Conservation (phyloP, 495 filamentous ascomycete genomes). For the Penicillium flavigenum region DNA sequence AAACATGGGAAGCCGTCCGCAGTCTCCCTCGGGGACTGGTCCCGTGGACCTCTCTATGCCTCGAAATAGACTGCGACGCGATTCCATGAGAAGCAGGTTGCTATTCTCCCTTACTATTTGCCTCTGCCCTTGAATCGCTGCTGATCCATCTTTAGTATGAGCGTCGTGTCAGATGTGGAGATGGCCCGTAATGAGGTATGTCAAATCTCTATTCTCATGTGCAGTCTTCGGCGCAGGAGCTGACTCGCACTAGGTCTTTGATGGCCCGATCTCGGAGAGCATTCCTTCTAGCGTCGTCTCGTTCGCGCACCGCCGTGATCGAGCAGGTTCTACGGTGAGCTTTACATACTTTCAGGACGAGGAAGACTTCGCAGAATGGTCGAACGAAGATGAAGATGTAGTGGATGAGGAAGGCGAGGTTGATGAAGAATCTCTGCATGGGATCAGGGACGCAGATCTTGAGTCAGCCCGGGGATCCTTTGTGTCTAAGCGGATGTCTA, state of each 20-base stretch:
- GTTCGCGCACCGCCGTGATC: constrained; percentile 74
- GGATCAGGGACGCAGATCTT: constrained; percentile 30
- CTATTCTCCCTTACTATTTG: neutral
- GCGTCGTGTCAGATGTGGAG: constrained; percentile 92
- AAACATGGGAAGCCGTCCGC: constrained; percentile 28
- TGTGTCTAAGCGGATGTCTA: constrained; percentile 55
- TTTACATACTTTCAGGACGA: constrained; percentile 81
- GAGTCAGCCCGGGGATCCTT: constrained; percentile 38
- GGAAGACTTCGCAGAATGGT: constrained; percentile 52
- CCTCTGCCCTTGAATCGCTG: neutral
- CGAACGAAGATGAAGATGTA: constrained; percentile 55
- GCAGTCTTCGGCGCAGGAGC: constrained; percentile 1
- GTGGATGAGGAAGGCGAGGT: constrained; percentile 55
- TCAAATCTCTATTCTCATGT: neutral
- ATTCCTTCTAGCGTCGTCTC: constrained; percentile 86
- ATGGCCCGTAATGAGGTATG: constrained; percentile 95
- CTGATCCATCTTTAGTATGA: constrained; percentile 52
- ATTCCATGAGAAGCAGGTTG: constrained; percentile 75
- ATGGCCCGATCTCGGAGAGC: constrained; percentile 91
- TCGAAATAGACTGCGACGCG: constrained; percentile 49
- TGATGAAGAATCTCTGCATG: constrained; percentile 44
- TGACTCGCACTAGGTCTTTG: constrained; percentile 64
- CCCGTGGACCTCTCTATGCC: constrained; percentile 26
- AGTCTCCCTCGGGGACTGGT: constrained; percentile 25
- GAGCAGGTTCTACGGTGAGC: constrained; percentile 81